These are phyloP conservation scores for Neoascochyta sp. DNA, from an alignment of 2,329 filamentous ascomycete genomes.

Conservation along the genomic window DNA sequence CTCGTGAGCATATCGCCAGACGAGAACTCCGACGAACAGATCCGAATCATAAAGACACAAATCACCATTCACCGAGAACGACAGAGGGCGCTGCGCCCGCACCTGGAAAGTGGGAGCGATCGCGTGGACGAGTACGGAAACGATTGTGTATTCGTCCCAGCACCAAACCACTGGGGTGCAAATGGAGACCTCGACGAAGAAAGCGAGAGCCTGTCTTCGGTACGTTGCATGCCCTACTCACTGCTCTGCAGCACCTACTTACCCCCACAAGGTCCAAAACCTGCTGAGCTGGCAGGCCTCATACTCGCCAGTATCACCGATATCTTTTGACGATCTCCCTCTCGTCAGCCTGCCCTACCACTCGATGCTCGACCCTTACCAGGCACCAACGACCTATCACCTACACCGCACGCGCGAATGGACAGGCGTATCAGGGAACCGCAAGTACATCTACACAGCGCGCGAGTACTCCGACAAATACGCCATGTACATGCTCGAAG, in stretches of 20 bases:
- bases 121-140: constrained; percentile 35
- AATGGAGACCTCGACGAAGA: constrained; percentile 38
- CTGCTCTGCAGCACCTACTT: too few species aligned
- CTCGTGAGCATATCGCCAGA: constrained; percentile 35
- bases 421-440: constrained; percentile 31
- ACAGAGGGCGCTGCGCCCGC: constrained; percentile 32
- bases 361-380: constrained; percentile 31
- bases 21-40: constrained; percentile 36
- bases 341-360: constrained; percentile 35
- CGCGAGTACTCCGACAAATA: constrained; percentile 37
- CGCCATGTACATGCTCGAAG: constrained; percentile 36
- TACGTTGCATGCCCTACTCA: too few species aligned
- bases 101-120: constrained; percentile 37
- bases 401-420: constrained; percentile 39
- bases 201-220: constrained; percentile 36
- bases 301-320: constrained; percentile 33
- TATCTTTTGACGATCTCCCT: constrained; percentile 33
- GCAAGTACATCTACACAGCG: constrained; percentile 37
- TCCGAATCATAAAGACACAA: constrained; percentile 33
- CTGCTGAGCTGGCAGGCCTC: constrained; percentile 37
- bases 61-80: constrained; percentile 36
- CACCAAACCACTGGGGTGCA: constrained; percentile 38
- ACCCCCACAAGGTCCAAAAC: constrained; percentile 32
- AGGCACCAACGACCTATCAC: constrained; percentile 33
- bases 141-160: constrained; percentile 36